Evolutionary conservation across 177 flowering plant genomes (phyloP).

Genomic region (Vitis hybrid): DNA sequence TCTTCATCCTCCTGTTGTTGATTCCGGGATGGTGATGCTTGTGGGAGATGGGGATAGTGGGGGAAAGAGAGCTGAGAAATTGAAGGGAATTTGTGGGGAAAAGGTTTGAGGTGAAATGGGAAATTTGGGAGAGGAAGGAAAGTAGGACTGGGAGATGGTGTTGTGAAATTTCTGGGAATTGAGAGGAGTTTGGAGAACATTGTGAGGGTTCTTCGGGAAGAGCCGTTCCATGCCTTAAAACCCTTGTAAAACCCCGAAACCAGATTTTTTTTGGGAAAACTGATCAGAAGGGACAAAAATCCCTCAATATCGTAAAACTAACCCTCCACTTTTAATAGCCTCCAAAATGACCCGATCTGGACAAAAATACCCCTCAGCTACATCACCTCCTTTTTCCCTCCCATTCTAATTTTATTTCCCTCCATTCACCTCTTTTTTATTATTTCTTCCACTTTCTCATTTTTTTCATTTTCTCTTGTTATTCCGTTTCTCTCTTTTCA

Average conservation of each 20-base stretch:
- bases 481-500: too few species aligned
- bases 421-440: too few species aligned
- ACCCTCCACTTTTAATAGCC: too few species aligned
- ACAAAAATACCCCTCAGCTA: too few species aligned
- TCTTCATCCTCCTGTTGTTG: slow-evolving; percentile 9
- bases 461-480: too few species aligned
- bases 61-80: neutral
- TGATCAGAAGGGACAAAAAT: too few species aligned
- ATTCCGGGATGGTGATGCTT: slow-evolving; percentile 6
- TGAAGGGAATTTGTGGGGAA: slow-evolving; percentile 9
- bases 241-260: neutral
- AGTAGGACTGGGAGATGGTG: slow-evolving; percentile 2
- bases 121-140: slow-evolving; percentile 9
- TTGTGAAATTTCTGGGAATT: slow-evolving; percentile 6
- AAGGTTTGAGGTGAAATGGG: neutral
- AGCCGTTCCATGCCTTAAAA: neutral
- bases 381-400: too few species aligned
- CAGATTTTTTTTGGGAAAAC: too few species aligned
- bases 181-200: slow-evolving; percentile 22
- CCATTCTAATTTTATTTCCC: too few species aligned
- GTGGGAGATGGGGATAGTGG: slow-evolving; percentile 1
- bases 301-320: too few species aligned
- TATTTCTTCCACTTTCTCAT: too few species aligned
- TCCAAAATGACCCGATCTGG: too few species aligned
- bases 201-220: neutral